These are phyloP conservation scores for Antonospora locustae DNA, from an alignment of 371 early-diverging fungal species.

Conservation along the genomic window DNA sequence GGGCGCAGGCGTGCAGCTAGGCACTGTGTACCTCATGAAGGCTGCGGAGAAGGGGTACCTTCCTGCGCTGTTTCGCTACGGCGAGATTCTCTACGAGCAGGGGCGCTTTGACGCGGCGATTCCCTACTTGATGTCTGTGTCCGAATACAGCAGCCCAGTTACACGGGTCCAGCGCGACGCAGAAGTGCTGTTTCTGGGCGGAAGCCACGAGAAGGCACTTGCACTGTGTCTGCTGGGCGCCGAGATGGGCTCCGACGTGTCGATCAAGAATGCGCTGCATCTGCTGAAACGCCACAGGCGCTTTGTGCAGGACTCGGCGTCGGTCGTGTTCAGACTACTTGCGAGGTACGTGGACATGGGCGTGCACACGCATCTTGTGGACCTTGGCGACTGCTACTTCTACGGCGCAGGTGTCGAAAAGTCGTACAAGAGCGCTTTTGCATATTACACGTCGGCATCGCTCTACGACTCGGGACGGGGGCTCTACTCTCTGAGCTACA, in stretches of 20 bases:
- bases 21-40: conserved; percentile 32
- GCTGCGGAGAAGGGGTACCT: conserved; percentile 48
- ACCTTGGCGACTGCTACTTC: conserved; percentile 51
- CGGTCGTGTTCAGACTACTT: conserved; percentile 29
- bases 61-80: conserved; percentile 52
- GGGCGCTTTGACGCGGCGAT: conserved; percentile 10
- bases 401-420: conserved; percentile 45
- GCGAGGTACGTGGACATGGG: conserved; percentile 19
- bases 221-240: conserved; percentile 31
- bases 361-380: conserved; percentile 16
- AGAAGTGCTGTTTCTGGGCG: conserved; percentile 15
- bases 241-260: conserved; percentile 35
- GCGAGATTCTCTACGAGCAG: conserved; percentile 18
- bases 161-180: conserved; percentile 33
- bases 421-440: conserved; percentile 40
- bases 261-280: conserved; percentile 47
- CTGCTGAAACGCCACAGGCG: conserved; percentile 30
- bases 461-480: conserved; percentile 35
- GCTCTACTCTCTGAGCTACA: conserved; percentile 37
- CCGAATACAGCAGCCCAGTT: conserved; percentile 27
- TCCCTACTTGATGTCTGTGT: conserved; percentile 23
- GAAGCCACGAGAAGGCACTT: conserved; percentile 26
- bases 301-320: conserved; percentile 26
- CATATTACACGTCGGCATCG: conserved; percentile 43
- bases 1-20: conserved; percentile 18